A percentile compares a stretch with the other conserved stretches of the same genome.
Conservation (phyloP, 257 asterid species). For the Asclepias syriaca region DNA sequence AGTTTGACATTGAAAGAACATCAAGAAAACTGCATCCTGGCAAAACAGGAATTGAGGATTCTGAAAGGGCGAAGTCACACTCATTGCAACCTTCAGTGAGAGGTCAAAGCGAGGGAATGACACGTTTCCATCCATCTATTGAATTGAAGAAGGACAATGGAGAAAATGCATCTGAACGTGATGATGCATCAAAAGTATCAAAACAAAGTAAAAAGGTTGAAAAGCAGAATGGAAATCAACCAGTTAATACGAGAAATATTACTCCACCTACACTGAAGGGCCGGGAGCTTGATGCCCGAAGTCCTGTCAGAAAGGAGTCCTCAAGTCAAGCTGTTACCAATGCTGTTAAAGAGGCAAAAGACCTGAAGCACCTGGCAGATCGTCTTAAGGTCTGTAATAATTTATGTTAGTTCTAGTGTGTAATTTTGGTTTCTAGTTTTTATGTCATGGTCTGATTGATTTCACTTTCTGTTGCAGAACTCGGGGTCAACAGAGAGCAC, state of each 20-base stretch:
- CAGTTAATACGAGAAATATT: constrained; percentile 41
- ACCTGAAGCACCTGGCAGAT: constrained; percentile 93
- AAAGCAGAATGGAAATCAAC: constrained; percentile 40
- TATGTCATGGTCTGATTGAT: constrained; percentile 21
- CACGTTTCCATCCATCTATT: constrained; percentile 33
- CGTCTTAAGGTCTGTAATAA: constrained; percentile 67
- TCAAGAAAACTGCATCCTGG: constrained; percentile 40
- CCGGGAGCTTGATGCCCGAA: constrained; percentile 63
- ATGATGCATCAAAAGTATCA: constrained; percentile 39
- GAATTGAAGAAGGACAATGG: constrained; percentile 63
- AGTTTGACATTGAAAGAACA: constrained; percentile 43
- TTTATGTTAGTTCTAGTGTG: constrained; percentile 15
- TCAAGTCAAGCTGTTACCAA: constrained; percentile 74
- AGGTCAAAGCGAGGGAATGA: constrained; percentile 46
- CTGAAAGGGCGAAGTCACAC: constrained; percentile 55
- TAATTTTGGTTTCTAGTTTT: constrained; percentile 1
- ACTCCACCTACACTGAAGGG: constrained; percentile 53
- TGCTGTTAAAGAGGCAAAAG: constrained; percentile 91
- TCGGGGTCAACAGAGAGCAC: constrained; percentile 78
- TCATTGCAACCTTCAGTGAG: constrained; percentile 71
- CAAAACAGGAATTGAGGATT: constrained; percentile 33
- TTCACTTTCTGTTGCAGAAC: constrained; percentile 44
- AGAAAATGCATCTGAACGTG: constrained; percentile 38
- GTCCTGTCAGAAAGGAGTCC: constrained; percentile 80
- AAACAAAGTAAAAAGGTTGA: constrained; percentile 57